These are phyloP conservation scores for Saturnispora zaruensis DNA, from an alignment of 805 yeast species.

Conservation along the genomic window DNA sequence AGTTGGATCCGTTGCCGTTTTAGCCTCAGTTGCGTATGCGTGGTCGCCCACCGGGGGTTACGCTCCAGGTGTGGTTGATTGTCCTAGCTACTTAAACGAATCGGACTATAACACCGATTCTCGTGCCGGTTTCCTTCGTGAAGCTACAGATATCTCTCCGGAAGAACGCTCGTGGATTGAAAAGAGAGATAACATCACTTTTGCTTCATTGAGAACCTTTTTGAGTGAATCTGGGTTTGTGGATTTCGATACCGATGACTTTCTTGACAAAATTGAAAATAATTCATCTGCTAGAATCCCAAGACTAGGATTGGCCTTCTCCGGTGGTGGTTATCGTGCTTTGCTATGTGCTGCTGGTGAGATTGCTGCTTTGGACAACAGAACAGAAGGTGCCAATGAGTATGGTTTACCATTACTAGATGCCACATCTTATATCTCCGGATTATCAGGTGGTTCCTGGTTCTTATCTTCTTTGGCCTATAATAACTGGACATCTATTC, in stretches of 20 bases:
- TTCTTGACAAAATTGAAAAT: slow-evolving; percentile 26
- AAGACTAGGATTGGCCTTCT: slow-evolving; percentile 51
- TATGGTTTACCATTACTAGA: slow-evolving; percentile 69
- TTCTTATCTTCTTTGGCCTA: slow-evolving; percentile 56
- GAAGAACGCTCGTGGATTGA: slow-evolving; percentile 47
- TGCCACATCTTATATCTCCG: slow-evolving; percentile 61
- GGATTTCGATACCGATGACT: slow-evolving; percentile 39
- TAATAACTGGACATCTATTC: slow-evolving; percentile 68
- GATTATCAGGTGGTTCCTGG: slow-evolving; percentile 85
- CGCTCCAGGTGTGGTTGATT: slow-evolving; percentile 51
- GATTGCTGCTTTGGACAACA: slow-evolving; percentile 66
- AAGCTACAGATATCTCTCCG: slow-evolving; percentile 38
- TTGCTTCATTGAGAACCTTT: slow-evolving; percentile 37
- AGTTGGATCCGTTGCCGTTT: not conserved
- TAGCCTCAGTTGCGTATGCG: slow-evolving; percentile 12
- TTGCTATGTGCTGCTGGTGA: slow-evolving; percentile 83
- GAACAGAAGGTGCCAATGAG: slow-evolving; percentile 47
- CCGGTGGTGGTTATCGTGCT: slow-evolving; percentile 91
- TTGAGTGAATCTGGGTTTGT: slow-evolving; percentile 38
- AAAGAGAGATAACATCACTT: slow-evolving; percentile 38
- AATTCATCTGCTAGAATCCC: slow-evolving; percentile 32
- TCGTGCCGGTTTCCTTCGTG: slow-evolving; percentile 30
- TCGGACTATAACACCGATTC: slow-evolving; percentile 11
- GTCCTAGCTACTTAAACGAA: slow-evolving; percentile 35
- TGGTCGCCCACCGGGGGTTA: slow-evolving; percentile 54